These are phyloP conservation scores for Claviceps sp. DNA, from an alignment of 2,329 filamentous ascomycete genomes.

Conservation along the genomic window DNA sequence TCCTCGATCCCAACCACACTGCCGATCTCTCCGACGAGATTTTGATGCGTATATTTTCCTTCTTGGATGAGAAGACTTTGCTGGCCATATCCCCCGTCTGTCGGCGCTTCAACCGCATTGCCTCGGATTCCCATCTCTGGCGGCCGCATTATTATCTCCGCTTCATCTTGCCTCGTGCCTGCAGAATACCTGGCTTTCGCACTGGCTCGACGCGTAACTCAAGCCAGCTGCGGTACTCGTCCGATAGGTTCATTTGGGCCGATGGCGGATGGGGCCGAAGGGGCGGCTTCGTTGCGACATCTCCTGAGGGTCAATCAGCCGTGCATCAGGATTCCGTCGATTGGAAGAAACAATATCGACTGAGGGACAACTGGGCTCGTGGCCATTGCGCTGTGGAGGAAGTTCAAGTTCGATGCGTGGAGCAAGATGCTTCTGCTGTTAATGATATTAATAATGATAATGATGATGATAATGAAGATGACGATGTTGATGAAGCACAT, in stretches of 20 bases:
- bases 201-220: conserved; percentile 16
- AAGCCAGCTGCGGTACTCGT: conserved; percentile 30
- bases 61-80: conserved; percentile 56
- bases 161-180: conserved; percentile 71
- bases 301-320: neutral
- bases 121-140: conserved; percentile 80
- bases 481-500: neutral
- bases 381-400: conserved; percentile 73
- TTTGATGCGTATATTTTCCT: conserved; percentile 69
- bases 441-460: conserved; percentile 16
- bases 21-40: conserved; percentile 76
- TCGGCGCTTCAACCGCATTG: conserved; percentile 56
- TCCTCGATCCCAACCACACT: conserved; percentile 41
- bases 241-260: conserved; percentile 30
- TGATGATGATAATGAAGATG: conserved; percentile 16
- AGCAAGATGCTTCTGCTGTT: conserved; percentile 11
- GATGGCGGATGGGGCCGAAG: conserved; percentile 26
- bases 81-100: conserved; percentile 54
- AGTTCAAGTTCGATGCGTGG: conserved; percentile 41
- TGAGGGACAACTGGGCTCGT: conserved; percentile 81
- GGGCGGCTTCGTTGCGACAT: conserved; percentile 16
- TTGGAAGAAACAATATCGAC: conserved; percentile 81
- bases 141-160: conserved; percentile 75
- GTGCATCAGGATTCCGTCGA: conserved; percentile 33
- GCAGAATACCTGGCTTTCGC: conserved; percentile 56